phyloP scores from a whole-genome alignment of 2,329 filamentous ascomycete species.

The Truncatella angustata region DNA sequence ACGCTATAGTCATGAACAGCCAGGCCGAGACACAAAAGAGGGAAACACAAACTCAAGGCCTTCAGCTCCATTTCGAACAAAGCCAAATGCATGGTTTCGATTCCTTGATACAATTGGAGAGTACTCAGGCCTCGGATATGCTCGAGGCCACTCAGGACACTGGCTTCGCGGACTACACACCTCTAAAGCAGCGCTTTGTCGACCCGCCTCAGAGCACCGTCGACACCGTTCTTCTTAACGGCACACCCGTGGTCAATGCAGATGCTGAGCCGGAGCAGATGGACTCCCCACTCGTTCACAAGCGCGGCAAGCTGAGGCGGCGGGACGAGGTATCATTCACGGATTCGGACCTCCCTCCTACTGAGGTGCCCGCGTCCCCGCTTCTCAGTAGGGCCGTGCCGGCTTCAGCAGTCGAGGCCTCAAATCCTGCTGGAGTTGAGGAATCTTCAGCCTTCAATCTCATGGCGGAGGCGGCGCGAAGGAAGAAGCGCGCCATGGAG shows the following conservation, averaged over 20 bases:
- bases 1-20: constrained; percentile 50
- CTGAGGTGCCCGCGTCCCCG: constrained; percentile 31
- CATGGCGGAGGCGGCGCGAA: constrained; percentile 65
- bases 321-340: constrained; percentile 18
- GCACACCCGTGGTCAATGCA: constrained; percentile 19
- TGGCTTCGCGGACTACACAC: constrained; percentile 72
- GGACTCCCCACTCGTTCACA: constrained; percentile 65
- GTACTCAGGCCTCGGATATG: constrained; percentile 66
- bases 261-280: constrained; percentile 32
- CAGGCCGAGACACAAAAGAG: constrained; percentile 38
- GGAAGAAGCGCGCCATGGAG: constrained; percentile 49
- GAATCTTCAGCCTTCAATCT: constrained; percentile 59
- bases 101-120: constrained; percentile 47
- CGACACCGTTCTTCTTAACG: constrained; percentile 62
- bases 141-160: constrained; percentile 78
- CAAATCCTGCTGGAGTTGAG: constrained; percentile 3
- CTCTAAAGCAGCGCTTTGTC: constrained; percentile 66
- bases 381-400: constrained; percentile 43
- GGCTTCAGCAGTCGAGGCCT: not conserved
- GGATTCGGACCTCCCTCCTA: constrained; percentile 39
- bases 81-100: constrained; percentile 59
- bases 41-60: constrained; percentile 42
- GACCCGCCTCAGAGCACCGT: constrained; percentile 65
- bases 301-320: constrained; percentile 51
- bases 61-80: constrained; percentile 59